These are phyloP conservation scores for Viola pubescens DNA, from an alignment of 441 rosid genomes.

Conservation along the genomic window DNA sequence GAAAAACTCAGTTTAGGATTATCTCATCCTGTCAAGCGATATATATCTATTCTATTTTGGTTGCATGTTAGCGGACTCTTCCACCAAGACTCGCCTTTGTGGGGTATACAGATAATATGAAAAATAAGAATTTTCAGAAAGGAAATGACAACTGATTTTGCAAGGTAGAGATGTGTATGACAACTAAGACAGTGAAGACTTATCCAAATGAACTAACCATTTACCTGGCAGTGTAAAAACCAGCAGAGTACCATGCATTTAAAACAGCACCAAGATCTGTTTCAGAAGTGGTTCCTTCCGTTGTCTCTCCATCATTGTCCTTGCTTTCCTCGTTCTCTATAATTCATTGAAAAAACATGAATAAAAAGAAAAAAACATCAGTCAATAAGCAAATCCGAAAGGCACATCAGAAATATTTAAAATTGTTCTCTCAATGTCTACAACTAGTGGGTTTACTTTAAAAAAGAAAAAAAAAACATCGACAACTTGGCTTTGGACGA, in stretches of 20 bases:
- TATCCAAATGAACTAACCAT: constrained; percentile 13
- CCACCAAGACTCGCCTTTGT: too few relatives aligned
- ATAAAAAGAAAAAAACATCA: background rate
- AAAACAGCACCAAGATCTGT: constrained; percentile 46
- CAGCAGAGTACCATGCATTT: constrained; percentile 63
- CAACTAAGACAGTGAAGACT: background rate
- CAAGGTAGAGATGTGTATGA: background rate
- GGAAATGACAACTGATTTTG: background rate
- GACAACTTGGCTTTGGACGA: background rate
- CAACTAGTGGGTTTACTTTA: background rate
- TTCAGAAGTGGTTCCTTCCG: constrained; percentile 22
- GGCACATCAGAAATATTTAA: background rate
- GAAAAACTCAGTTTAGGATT: too few relatives aligned
- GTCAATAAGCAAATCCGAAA: background rate
- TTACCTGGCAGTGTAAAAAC: constrained; percentile 65
- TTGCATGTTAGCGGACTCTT: too few relatives aligned
- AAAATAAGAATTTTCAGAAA: too few relatives aligned
- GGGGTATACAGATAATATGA: too few relatives aligned
- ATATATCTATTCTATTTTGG: too few relatives aligned
- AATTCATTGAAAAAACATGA: constrained; percentile 5
- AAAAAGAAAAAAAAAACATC: background rate
- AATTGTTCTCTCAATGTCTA: background rate
- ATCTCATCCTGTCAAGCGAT: too few relatives aligned
- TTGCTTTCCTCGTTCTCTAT: constrained; percentile 26
- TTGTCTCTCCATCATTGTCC: constrained; percentile 25